Evolutionary conservation across 2,329 filamentous ascomycete species (phyloP).

Genomic region (Albophoma yamanashiensis): DNA sequence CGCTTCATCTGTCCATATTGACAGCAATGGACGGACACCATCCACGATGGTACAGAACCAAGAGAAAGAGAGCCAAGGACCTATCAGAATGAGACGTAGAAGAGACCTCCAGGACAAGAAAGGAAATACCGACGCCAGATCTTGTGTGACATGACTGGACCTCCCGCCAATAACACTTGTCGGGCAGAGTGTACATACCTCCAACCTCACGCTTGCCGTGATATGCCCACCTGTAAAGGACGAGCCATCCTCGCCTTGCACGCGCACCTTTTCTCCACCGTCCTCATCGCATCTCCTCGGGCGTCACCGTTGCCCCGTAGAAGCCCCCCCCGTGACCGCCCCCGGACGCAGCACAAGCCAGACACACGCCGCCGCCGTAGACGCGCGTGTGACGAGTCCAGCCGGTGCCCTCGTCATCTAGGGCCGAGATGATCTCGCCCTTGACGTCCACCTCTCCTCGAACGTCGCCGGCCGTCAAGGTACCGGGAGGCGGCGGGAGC

Average conservation of each 20-base stretch:
- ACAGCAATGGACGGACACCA: background rate
- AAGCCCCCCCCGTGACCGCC: constrained; percentile 34
- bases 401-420: constrained; percentile 34
- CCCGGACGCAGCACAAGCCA: constrained; percentile 41
- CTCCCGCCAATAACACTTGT: background rate
- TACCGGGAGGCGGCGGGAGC: constrained; percentile 32
- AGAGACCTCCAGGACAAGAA: background rate
- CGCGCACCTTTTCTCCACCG: background rate
- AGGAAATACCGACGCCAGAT: background rate
- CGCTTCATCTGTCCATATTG: background rate
- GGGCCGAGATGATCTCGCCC: constrained; percentile 38
- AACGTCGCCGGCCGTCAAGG: constrained; percentile 9
- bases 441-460: constrained; percentile 30
- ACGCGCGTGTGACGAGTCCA: constrained; percentile 50
- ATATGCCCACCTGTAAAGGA: background rate
- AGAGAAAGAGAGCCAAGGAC: background rate
- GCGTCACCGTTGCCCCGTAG: constrained; percentile 43
- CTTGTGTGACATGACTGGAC: background rate
- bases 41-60: background rate
- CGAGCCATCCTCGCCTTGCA: background rate
- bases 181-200: background rate
- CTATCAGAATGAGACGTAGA: background rate
- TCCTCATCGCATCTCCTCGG: constrained; percentile 36
- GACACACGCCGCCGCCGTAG: constrained; percentile 46
- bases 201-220: background rate